Evolutionary conservation across 768 basidiomycete genomes (phyloP), one percentile per base, ranked within the genome.

Genomic region (Clavaria fumosa): DNA sequence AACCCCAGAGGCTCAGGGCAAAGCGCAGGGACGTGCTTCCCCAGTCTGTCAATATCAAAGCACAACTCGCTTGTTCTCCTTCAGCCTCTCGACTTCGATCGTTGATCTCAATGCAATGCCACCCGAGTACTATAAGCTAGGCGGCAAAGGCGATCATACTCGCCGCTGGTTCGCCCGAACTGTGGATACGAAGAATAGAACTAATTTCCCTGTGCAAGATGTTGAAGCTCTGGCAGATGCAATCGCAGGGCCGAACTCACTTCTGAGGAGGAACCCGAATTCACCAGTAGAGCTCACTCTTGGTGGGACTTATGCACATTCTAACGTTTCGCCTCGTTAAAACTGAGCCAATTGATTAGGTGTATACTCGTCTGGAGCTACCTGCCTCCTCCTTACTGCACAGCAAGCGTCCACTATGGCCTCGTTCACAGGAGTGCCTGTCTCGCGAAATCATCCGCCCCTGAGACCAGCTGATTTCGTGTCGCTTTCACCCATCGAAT

Each of bases 401-500:
- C 50, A 53, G 23, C 62, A 66, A 38, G 47, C 47, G 47, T 43
- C 26, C 22, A 24, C 23, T 15, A 58, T 50, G 43, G 44, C 47
- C 4, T n/a, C n/a, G n/a, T n/a, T n/a, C n/a, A n/a, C n/a, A n/a
- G n/a, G 26, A 28, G 47, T 9, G 31, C 45, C 23, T 22, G 44
- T 49, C n/a, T 21, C 1, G 2, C 19, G 38, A 17, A 49, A 44
- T 26, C 50, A 48, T 6, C 37, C 31, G 0, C 21, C 10, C 4
- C 30, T 47, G 0, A 34, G 38, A n/a, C 44, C 52, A 4, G 38
- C 36, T 3, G 46, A 59, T 6, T 69, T 67, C 38, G 53, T 59
- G 19, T 70, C 68, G 0, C 44, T 72, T 5, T 71, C 70, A 0
- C 69, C 69, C 1, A 66, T 71, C 23, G 48, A 54, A 30, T 72